Evolutionary conservation across 345 rosid genomes (phyloP), one percentile per base, ranked within the genome.

Genomic region (Populus deltoides): DNA sequence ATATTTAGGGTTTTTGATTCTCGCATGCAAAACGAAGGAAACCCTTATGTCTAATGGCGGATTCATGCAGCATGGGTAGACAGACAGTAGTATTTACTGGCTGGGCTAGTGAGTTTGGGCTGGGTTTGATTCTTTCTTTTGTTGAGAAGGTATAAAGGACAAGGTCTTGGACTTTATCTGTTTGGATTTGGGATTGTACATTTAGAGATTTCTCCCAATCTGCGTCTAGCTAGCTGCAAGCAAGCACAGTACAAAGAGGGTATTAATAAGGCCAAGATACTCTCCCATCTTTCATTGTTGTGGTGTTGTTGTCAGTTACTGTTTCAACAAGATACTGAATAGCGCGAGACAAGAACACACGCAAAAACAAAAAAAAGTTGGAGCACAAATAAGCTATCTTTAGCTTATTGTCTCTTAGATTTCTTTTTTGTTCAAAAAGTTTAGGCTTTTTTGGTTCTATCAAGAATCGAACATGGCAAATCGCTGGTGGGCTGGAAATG

Each of bases 401-500:
- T 71, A n/a, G 63, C 63, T 36, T 13, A 22, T 73, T 63, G 67
- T 9, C 27, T 45, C 66, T 53, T 76, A 24, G 36, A 16, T 35
- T 73, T 73, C 45, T 15, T 7, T 2, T n/a, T 59, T n/a, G 15
- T 59, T 24, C 36, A 16, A 71, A 71, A 59, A 39, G 11, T 9
- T 33, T 55, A 31, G 47, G 35, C 3, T 6, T 68, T 36, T 17
- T 24, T 36, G 29, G 18, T 15, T 71, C 55, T 29, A 71, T 57
- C 63, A 17, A 75, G 78, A 36, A 61, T 38, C 72, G 53, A 77
- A 55, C 24, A 94, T 94, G 98, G 93, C 97, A 45, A 92, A 90
- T 81, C 93, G 90, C 8, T 92, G 97, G 97, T 91, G 97, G 97
- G 90, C 90, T 55, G 93, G 92, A 39, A 89, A 90, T 79, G 88